phyloP scores from a whole-genome alignment of 352 stramenopile species.

The Globisporangium cystogenes region DNA sequence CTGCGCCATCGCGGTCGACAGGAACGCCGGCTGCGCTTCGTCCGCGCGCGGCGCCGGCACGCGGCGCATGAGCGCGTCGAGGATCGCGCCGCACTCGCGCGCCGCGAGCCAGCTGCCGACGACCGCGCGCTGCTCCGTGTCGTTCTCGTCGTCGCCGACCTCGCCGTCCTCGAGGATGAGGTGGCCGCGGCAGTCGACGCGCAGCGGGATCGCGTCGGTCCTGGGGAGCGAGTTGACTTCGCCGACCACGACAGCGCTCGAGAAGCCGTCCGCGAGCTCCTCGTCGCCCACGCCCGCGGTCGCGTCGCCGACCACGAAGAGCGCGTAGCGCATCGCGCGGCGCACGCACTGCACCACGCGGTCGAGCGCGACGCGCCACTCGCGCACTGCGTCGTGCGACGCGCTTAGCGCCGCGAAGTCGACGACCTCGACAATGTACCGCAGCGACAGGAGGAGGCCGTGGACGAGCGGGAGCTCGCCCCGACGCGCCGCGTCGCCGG shows the following conservation, averaged over 20 bases:
- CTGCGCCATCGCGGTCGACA: conserved; percentile 49
- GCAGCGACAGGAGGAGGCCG: conserved; percentile 65
- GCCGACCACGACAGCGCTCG: conserved; percentile 48
- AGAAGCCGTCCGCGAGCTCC: conserved; percentile 54
- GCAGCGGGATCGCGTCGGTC: conserved; percentile 43
- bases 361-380: conserved; percentile 43
- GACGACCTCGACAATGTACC: conserved; percentile 70
- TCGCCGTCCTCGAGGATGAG: conserved; percentile 54
- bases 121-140: conserved; percentile 69
- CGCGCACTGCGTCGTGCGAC: background rate
- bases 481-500: conserved; percentile 23
- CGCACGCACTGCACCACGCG: conserved; percentile 51
- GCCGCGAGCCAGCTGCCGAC: conserved; percentile 85
- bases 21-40: conserved; percentile 20
- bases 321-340: conserved; percentile 53
- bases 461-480: conserved; percentile 71
- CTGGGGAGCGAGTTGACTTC: conserved; percentile 57
- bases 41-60: conserved; percentile 33
- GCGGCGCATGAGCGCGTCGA: conserved; percentile 69
- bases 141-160: conserved; percentile 34
- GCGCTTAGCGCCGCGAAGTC: conserved; percentile 27
- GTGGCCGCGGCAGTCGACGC: conserved; percentile 77
- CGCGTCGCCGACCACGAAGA: conserved; percentile 70
- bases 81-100: conserved; percentile 73
- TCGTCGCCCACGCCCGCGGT: conserved; percentile 60